Base-by-base conservation (phyloP, 169 alveolate species). In the Besnoitia besnoiti region DNA sequence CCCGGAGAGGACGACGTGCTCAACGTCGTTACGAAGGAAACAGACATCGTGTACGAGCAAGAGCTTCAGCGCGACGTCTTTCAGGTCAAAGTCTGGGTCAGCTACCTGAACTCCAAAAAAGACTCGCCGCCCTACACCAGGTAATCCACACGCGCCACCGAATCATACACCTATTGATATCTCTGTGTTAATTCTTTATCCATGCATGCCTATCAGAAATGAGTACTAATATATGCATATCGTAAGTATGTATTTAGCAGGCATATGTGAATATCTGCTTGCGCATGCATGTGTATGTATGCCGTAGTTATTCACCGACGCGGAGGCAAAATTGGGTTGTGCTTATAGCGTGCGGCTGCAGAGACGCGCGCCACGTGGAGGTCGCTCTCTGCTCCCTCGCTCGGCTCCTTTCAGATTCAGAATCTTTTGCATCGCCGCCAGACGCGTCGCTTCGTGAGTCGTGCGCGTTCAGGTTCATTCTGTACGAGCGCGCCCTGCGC, bases 401-500 rank as follows among this genome's bases (percentile, higher is more conserved):
- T 51, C 67, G 14, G 14, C 67, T 51, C 67, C 24, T 51, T 24
- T 51, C 24, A 16, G n/a, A 51, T 51, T 51, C 67, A 51, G 14
- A 14, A 16, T 51, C 67, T 51, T 24, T n/a, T n/a, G n/a, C n/a
- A n/a, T n/a, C n/a, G n/a, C n/a, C n/a, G n/a, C n/a, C n/a, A n/a
- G n/a, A n/a, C 67, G n/a, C 24, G 14, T 51, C 67, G 14, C 24
- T 51, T 24, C 24, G 14, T 51, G n/a, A 16, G 14, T 51, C 67
- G 14, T 51, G 14, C 24, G 14, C 67, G 14, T 46, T 30, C 59
- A 76, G 95, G 77, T 88, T 88, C 40, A 33, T 93, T 1, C 21
- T 88, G 33, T 93, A 93, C 80, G 95, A 93, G 91, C 73, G 95
- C 39, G 95, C 95, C 0, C 51, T 93, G 40, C 59, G 90, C 3